These are phyloP conservation scores for Royoungia palumana DNA, from an alignment of 768 basidiomycete species.

Conservation along the genomic window DNA sequence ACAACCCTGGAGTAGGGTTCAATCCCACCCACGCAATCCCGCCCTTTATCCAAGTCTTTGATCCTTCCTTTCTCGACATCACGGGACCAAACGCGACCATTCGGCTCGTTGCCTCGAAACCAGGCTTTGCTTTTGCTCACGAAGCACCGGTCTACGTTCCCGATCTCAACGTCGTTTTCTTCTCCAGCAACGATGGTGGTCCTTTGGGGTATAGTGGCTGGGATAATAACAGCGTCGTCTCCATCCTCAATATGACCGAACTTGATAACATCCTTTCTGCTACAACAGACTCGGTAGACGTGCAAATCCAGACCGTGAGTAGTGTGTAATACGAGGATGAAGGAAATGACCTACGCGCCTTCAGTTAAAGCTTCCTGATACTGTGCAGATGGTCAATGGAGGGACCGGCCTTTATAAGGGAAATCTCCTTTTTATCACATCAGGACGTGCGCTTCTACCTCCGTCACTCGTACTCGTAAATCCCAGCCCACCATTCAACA, in stretches of 20 bases:
- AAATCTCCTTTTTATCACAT: slow-evolving; percentile 58
- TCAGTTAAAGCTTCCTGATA: slow-evolving; percentile 56
- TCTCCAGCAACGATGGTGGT: slow-evolving; percentile 68
- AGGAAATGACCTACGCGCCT: slow-evolving; percentile 2
- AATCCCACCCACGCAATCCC: slow-evolving; percentile 59
- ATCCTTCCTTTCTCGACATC: slow-evolving; percentile 53
- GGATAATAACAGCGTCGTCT: slow-evolving; percentile 59
- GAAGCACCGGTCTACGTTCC: slow-evolving; percentile 72
- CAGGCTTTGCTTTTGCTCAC: slow-evolving; percentile 69
- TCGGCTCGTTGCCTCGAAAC: slow-evolving; percentile 55
- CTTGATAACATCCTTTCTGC: slow-evolving; percentile 45
- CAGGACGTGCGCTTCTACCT: slow-evolving; percentile 61
- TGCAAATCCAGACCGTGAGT: slow-evolving; percentile 44
- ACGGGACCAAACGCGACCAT: slow-evolving; percentile 58
- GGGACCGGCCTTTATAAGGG: slow-evolving; percentile 62
- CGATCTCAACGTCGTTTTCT: slow-evolving; percentile 66
- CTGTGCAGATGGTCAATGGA: slow-evolving; percentile 68
- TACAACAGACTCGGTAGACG: slow-evolving; percentile 38
- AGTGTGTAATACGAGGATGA: not conserved
- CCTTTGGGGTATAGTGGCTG: slow-evolving; percentile 59
- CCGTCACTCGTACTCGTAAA: slow-evolving; percentile 65
- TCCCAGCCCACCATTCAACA: slow-evolving; percentile 59
- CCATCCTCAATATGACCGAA: slow-evolving; percentile 58
- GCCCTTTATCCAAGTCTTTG: slow-evolving; percentile 59
- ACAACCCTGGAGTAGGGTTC: slow-evolving; percentile 42